Evolutionary conservation across 257 asterid species (phyloP), one percentile per base, ranked within the genome.

Genomic region (Ajuga chamaepitys): DNA sequence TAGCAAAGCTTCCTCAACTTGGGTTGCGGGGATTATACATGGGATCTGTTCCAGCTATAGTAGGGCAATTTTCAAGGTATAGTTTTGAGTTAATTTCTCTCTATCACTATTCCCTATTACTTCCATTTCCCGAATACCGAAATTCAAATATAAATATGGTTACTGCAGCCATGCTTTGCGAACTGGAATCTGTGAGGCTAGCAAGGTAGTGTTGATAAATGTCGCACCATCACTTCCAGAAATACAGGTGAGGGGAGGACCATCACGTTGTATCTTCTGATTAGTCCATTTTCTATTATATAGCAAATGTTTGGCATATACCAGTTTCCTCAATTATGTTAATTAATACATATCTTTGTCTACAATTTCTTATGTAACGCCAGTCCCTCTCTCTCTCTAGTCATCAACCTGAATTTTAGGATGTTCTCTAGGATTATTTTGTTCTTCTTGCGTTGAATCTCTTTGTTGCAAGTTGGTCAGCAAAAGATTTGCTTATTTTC

Each of bases 41-140:
- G 68, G 99, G 99, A 13, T 93, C 97, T 35, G 80, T 89, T 73
- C 99, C 99, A 44, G 99, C 99, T 48, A 93, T 93, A 73, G 66
- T 82, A 25, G 99, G 99, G 42, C 99, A 93, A 63, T 93, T 93
- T 75, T 79, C 91, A 28, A 87, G 99, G 99, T 87, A 53, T 24
- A 54, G 26, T 34, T n/a, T 51, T 34, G 44, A 28, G 30, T 59
- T 2, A 2, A 21, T 41, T 26, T 25, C 50, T 67, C 47, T 66
- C 25, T 22, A 32, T 58, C 14, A n/a, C 16, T 32, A 5, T 10
- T 46, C 14, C 30, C 30, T 14, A 32, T 45, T 25, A 17, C 45
- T 63, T 45, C 44, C 22, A 9, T 0, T 50, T 34, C 37, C 20
- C 2, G 24, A 28, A 46, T 46, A 25, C 69, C 53, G 71, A 67